These are phyloP conservation scores for Aegilops umbellulata DNA, from an alignment of 176 grass and related monocot species.

Conservation along the genomic window DNA sequence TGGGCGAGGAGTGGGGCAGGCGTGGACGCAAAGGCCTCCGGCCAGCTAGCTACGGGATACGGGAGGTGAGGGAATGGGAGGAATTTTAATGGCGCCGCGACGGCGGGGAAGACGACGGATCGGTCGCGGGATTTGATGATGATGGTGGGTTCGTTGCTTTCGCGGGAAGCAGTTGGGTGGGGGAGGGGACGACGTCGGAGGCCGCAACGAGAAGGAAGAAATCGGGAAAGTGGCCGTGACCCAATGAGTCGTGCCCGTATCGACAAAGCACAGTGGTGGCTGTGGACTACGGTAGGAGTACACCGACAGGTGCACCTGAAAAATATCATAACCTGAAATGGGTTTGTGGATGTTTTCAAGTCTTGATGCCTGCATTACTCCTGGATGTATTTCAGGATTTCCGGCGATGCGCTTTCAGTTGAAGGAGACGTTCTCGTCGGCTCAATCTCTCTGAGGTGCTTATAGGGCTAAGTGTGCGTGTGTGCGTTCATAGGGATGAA, in stretches of 20 bases:
- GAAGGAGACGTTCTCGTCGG: no score
- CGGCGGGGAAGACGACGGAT: neutral
- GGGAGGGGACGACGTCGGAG: neutral
- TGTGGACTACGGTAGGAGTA: neutral
- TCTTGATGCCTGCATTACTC: no score
- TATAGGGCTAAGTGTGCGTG: no score
- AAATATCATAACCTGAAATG: no score
- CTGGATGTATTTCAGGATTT: no score
- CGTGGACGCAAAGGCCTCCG: constrained; percentile 31
- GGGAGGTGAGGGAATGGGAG: neutral
- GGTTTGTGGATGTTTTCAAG: no score
- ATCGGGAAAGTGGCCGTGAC: neutral
- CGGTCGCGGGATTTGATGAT: neutral
- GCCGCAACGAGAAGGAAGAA: neutral
- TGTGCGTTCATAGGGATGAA: no score
- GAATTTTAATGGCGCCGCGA: constrained; percentile 9
- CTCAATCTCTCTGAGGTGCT: no score
- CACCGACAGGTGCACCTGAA: no score
- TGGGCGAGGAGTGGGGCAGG: constrained; percentile 24
- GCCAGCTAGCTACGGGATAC: neutral
- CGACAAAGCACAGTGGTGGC: neutral
- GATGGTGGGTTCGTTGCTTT: constrained; percentile 5
- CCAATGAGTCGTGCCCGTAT: neutral
- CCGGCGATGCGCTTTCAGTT: no score
- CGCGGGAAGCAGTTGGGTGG: neutral